Evolutionary conservation across 345 rosid genomes (phyloP).

Genomic region (Ailanthus altissimus): DNA sequence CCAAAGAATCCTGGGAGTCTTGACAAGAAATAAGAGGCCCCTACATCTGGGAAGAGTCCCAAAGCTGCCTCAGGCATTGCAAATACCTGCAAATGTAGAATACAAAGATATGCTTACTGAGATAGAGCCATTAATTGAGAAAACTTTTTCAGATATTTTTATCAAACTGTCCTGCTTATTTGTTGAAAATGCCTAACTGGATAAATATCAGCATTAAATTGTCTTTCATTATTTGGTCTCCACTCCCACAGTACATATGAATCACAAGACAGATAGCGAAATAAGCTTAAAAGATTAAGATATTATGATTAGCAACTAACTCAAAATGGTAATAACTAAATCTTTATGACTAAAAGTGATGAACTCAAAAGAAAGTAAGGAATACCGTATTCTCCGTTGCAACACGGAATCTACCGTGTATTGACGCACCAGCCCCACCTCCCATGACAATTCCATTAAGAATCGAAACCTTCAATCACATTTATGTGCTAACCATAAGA

Average conservation of each 20-base stretch:
- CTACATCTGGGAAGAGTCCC: constrained; percentile 87
- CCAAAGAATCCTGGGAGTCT: constrained; percentile 89
- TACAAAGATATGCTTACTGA: neutral
- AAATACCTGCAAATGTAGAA: constrained; percentile 53
- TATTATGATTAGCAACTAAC: neutral
- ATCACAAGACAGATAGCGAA: neutral
- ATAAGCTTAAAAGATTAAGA: neutral
- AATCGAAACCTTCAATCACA: constrained; percentile 57
- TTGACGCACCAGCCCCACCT: constrained; percentile 77
- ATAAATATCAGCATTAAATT: neutral
- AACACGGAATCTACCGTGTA: constrained; percentile 75
- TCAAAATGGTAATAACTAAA: neutral
- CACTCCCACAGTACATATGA: neutral
- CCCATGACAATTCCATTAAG: constrained; percentile 90
- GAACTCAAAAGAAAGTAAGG: constrained; percentile 7
- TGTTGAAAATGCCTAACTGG: neutral
- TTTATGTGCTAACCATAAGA: constrained; percentile 8
- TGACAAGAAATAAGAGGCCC: constrained; percentile 82
- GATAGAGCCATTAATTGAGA: constrained; percentile 5
- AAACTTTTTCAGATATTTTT: neutral
- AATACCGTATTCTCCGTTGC: constrained; percentile 79
- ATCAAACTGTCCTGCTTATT: neutral
- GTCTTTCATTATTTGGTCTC: neutral
- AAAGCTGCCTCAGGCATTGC: constrained; percentile 91
- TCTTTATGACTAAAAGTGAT: neutral